A percentile compares a stretch with the other conserved stretches of the same genome.
These are phyloP conservation scores for Pleurotus pulmonarius DNA, from an alignment of 768 basidiomycete species.

Conservation along the genomic window DNA sequence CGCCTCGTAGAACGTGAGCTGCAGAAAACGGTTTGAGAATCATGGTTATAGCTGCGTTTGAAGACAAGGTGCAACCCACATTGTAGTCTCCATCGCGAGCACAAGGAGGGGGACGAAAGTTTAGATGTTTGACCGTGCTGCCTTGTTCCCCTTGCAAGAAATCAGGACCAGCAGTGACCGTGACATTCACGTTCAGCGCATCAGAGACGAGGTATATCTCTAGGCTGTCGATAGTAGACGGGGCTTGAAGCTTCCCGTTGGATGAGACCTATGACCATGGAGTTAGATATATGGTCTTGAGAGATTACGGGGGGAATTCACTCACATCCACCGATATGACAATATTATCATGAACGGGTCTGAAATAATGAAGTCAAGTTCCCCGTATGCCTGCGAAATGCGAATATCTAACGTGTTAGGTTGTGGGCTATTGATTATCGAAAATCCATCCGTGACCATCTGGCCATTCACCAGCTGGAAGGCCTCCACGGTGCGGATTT, in stretches of 20 bases:
- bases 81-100: slow-evolving; percentile 36
- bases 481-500: slow-evolving; percentile 10
- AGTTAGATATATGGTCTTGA: slow-evolving; percentile 1
- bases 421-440: slow-evolving; percentile 30
- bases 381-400: not conserved
- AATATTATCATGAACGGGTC: slow-evolving; percentile 23
- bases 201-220: slow-evolving; percentile 42
- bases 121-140: slow-evolving; percentile 35
- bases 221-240: slow-evolving; percentile 34
- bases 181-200: slow-evolving; percentile 31
- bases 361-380: slow-evolving; percentile 5
- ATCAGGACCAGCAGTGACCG: slow-evolving; percentile 30
- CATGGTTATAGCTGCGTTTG: not conserved
- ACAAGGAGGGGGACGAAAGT: slow-evolving; percentile 38
- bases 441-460: slow-evolving; percentile 30
- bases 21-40: not conserved
- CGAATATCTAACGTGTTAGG: slow-evolving; percentile 17
- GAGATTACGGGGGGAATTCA: not conserved
- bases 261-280: slow-evolving; percentile 32
- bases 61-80: slow-evolving; percentile 23
- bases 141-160: slow-evolving; percentile 35
- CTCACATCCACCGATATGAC: slow-evolving; percentile 25
- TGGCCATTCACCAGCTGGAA: slow-evolving; percentile 26
- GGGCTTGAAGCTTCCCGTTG: slow-evolving; percentile 35
- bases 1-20: slow-evolving; percentile 46